Evolutionary conservation across 768 basidiomycete species (phyloP).

Genomic region (Exsudoporus frostii): DNA sequence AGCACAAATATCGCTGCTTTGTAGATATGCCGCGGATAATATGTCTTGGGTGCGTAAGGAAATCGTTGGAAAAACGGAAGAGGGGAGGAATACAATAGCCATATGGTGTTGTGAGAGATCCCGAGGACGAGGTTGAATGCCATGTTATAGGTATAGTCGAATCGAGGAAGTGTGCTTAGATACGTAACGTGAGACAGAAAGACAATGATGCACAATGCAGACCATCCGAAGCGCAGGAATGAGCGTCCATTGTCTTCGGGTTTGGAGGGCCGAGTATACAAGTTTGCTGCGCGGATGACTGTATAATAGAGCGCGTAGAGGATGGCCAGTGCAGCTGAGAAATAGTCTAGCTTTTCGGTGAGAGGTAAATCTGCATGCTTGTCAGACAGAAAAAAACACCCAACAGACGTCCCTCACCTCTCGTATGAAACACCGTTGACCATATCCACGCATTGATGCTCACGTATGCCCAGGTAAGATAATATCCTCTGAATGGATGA

Average conservation of each 20-base stretch:
- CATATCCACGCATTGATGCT: slow-evolving; percentile 92
- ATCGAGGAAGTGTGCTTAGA: slow-evolving; percentile 68
- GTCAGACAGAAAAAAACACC: slow-evolving; percentile 3
- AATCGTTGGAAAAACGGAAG: slow-evolving; percentile 52
- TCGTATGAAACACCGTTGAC: slow-evolving; percentile 88
- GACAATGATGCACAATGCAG: slow-evolving; percentile 47
- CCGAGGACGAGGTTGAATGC: slow-evolving; percentile 77
- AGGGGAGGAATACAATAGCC: slow-evolving; percentile 68
- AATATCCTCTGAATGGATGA: slow-evolving; percentile 72
- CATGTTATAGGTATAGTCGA: slow-evolving; percentile 95
- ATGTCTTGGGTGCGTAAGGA: slow-evolving; percentile 48
- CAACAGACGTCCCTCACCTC: slow-evolving; percentile 55
- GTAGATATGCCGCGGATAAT: slow-evolving; percentile 53
- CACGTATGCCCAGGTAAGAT: slow-evolving; percentile 59
- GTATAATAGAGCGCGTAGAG: slow-evolving; percentile 78
- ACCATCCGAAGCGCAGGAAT: slow-evolving; percentile 38
- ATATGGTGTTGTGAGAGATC: slow-evolving; percentile 73
- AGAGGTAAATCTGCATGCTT: slow-evolving; percentile 59
- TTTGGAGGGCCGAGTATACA: slow-evolving; percentile 49
- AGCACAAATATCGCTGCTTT: slow-evolving; percentile 61
- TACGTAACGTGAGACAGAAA: slow-evolving; percentile 78
- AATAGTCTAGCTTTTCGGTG: slow-evolving; percentile 94
- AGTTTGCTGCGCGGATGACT: slow-evolving; percentile 69
- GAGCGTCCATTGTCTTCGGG: slow-evolving; percentile 19
- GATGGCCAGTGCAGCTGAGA: slow-evolving; percentile 86